Base-by-base conservation (phyloP, 2,329 filamentous ascomycete genomes). In the Hymenoscyphus occultus region DNA sequence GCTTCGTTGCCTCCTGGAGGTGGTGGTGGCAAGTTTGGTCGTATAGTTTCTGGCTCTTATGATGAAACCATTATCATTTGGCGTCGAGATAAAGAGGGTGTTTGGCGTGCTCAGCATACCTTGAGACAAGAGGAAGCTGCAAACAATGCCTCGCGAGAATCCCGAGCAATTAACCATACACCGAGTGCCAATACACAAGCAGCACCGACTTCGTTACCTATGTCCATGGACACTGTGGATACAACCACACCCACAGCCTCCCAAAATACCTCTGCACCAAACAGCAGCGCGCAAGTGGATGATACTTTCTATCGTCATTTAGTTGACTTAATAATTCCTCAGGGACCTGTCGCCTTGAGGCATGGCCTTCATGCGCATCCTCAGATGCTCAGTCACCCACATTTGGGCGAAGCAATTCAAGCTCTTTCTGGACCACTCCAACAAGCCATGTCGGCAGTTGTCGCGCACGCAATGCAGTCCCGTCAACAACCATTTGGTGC, bases 1-100 rank as follows among this genome's bases (percentile, higher is more conserved):
- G 92, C 93, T 16, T 95, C 91, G 74, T 82, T 98, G 2, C 94
- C 94, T 1, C 93, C 94, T 0, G 94, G 94, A 13, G 93, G 94
- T 31, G 94, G 94, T 48, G 93, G 94, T 32, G 92, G 92, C 73
- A 88, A 84, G 70, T 97, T 94, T 81, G 92, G 90, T 10, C 89
- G 93, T n/a, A 99, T 99, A 65, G 92, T 99, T 3, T 97, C 93
- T 6, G 95, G 95, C 2, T 97, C 93, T 0, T 99, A 99, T 71
- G 95, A 99, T 71, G 92, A 97, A 78, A 93, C 88, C 12, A 92
- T 99, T 71, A 93, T 97, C 70, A 91, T 99, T 64, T 99, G 95
- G 95, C 90, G 91, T 71, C 89, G 92, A 67, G 90, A 96, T 69
- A 86, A 87, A 69, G 88, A 95, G 70, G 93, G 93, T 2, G 86